Evolutionary conservation across 768 basidiomycete species (phyloP).

Genomic region (Suillus alpinus): DNA sequence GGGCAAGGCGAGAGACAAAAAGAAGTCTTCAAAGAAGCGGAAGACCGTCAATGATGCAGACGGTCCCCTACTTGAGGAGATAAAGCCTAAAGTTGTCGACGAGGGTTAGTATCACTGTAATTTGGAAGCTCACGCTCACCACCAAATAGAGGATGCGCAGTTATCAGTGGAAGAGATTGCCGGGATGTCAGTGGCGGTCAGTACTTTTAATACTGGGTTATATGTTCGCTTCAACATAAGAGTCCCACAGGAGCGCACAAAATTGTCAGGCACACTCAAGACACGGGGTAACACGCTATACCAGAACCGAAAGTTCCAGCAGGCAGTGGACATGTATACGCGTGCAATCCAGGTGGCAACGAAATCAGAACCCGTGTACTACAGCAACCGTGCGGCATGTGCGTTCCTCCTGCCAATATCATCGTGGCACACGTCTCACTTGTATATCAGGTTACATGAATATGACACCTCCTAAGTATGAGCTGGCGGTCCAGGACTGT

Average conservation of each 20-base stretch:
- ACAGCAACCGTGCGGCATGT: conserved; percentile 98
- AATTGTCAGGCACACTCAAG: conserved; percentile 63
- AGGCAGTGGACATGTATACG: conserved; percentile 66
- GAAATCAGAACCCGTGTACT: conserved; percentile 88
- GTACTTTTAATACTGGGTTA: conserved; percentile 11
- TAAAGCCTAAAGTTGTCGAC: conserved; percentile 42
- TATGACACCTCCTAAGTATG: conserved; percentile 80
- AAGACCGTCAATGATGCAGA: conserved; percentile 55
- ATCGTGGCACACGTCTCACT: neutral
- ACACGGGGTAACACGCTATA: conserved; percentile 72
- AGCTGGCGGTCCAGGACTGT: conserved; percentile 84
- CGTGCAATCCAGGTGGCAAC: conserved; percentile 73
- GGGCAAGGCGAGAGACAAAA: conserved; percentile 48
- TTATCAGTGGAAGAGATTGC: conserved; percentile 55
- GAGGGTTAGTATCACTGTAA: conserved; percentile 22
- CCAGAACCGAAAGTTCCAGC: conserved; percentile 54
- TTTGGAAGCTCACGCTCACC: conserved; percentile 2
- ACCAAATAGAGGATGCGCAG: conserved; percentile 36
- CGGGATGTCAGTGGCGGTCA: conserved; percentile 57
- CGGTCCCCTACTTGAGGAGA: conserved; percentile 81
- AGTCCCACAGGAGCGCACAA: conserved; percentile 54
- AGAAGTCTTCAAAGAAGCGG: conserved; percentile 58
- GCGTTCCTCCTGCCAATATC: conserved; percentile 24
- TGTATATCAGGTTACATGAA: conserved; percentile 71
- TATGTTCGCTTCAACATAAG: neutral